Evolutionary conservation across 495 filamentous ascomycete genomes (phyloP).

Genomic region (Lophiostoma macrostomum): DNA sequence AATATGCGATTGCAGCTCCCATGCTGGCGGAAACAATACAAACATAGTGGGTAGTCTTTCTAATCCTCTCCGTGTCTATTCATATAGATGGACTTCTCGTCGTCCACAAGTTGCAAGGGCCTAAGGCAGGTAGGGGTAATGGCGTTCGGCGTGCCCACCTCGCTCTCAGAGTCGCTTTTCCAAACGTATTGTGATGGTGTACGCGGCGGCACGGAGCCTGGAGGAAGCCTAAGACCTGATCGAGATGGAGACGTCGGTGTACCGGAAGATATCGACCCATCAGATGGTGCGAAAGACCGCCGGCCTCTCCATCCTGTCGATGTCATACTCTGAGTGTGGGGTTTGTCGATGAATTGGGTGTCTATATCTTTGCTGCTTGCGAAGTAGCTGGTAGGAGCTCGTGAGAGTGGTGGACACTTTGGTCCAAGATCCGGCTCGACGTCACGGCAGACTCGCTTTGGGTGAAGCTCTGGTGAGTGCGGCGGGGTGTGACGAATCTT

Average conservation of each 20-base stretch:
- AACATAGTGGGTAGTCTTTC: conserved; percentile 10
- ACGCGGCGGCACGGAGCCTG: too few relatives aligned
- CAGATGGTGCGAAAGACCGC: too few relatives aligned
- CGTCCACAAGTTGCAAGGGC: conserved; percentile 12
- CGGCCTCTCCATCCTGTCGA: too few relatives aligned
- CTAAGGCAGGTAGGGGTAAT: conserved; percentile 11
- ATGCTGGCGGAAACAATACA: conserved; percentile 11
- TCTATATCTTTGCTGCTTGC: too few relatives aligned
- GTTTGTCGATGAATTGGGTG: too few relatives aligned
- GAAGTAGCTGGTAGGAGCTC: too few relatives aligned
- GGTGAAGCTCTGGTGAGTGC: background rate
- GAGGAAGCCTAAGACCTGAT: too few relatives aligned
- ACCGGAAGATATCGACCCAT: too few relatives aligned
- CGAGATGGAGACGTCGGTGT: too few relatives aligned
- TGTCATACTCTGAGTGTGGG: too few relatives aligned
- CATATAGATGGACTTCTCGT: conserved; percentile 18
- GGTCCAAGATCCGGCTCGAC: background rate
- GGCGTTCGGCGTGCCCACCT: background rate
- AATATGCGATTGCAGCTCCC: conserved; percentile 7
- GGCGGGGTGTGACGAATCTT: background rate
- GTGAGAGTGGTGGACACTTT: too few relatives aligned
- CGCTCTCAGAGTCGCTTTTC: background rate
- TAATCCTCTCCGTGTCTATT: conserved; percentile 15
- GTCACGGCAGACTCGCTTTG: background rate
- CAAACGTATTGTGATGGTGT: background rate